Conservation (phyloP, 176 grass and related monocot species). For the Pontederia crassipes region DNA sequence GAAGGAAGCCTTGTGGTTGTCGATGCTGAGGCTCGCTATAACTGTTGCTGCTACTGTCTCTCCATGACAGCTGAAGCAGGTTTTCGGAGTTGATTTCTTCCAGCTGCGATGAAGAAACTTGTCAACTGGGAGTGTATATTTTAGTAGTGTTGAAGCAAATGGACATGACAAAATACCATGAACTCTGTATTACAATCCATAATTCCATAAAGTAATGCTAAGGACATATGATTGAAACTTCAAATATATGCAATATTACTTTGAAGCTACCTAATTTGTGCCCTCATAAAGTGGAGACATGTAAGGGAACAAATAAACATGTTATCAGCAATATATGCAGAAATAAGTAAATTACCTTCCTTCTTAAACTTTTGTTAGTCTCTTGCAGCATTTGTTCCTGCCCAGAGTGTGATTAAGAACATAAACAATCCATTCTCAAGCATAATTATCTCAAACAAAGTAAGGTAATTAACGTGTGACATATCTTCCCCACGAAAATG, state of each 20-base stretch:
- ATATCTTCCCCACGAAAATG: conserved; percentile 1
- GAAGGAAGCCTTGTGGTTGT: conserved; percentile 9
- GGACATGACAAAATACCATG: too few relatives aligned
- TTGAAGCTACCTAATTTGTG: too few relatives aligned
- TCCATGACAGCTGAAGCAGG: conserved; percentile 10
- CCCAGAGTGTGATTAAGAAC: not conserved
- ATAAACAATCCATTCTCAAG: not conserved
- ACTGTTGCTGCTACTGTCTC: not conserved
- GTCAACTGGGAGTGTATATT: not conserved
- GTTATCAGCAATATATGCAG: not conserved
- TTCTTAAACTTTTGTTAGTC: conserved; percentile 51
- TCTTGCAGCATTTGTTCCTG: conserved; percentile 62
- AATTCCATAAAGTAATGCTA: too few relatives aligned
- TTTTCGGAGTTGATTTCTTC: conserved; percentile 6
- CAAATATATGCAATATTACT: too few relatives aligned
- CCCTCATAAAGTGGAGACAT: too few relatives aligned
- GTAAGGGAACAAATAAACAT: not conserved
- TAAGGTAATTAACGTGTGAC: not conserved
- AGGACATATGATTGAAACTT: too few relatives aligned
- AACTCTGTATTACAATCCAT: too few relatives aligned
- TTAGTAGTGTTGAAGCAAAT: not conserved
- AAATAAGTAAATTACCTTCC: conserved; percentile 31
- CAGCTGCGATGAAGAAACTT: conserved; percentile 10
- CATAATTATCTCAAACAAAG: not conserved
- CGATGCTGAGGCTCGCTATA: not conserved